Evolutionary conservation across 257 asterid genomes (phyloP).

Genomic region (Mitragyna speciosa): DNA sequence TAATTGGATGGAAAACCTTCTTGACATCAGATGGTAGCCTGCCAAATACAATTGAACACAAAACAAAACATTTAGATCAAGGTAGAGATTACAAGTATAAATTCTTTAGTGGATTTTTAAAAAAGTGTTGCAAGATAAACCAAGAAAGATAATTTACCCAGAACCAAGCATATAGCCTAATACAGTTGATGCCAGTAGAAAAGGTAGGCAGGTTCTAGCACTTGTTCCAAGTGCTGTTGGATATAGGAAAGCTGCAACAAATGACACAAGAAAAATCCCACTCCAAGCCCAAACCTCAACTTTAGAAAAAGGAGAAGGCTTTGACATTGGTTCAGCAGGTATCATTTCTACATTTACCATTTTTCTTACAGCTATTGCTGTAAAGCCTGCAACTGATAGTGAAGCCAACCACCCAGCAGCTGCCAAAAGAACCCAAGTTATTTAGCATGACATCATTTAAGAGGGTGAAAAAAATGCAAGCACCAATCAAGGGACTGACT

Average conservation of each 20-base stretch:
- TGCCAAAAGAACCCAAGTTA: constrained; percentile 29
- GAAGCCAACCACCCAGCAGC: constrained; percentile 97
- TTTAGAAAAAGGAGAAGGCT: constrained; percentile 83
- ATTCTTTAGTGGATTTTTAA: neutral
- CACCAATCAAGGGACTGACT: neutral
- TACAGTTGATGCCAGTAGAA: constrained; percentile 85
- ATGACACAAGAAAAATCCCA: constrained; percentile 60
- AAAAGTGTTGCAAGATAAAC: constrained; percentile 10
- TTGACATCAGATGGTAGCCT: constrained; percentile 80
- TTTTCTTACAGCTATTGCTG: constrained; percentile 86
- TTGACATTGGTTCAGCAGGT: constrained; percentile 89
- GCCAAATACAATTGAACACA: constrained; percentile 23
- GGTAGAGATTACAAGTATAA: neutral
- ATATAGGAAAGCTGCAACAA: constrained; percentile 59
- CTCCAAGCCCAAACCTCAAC: constrained; percentile 76
- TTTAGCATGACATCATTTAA: neutral
- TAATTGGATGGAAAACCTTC: constrained; percentile 86
- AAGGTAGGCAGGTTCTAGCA: constrained; percentile 90
- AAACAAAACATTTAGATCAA: neutral
- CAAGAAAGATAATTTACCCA: constrained; percentile 48
- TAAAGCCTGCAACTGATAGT: constrained; percentile 78
- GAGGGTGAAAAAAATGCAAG: neutral
- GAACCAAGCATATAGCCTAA: constrained; percentile 86
- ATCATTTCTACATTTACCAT: constrained; percentile 83
- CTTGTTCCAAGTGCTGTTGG: constrained; percentile 81